Evolutionary conservation across 1,284 basidiomycete species (phyloP).

Genomic region (Fomitiporia mediterranea): DNA sequence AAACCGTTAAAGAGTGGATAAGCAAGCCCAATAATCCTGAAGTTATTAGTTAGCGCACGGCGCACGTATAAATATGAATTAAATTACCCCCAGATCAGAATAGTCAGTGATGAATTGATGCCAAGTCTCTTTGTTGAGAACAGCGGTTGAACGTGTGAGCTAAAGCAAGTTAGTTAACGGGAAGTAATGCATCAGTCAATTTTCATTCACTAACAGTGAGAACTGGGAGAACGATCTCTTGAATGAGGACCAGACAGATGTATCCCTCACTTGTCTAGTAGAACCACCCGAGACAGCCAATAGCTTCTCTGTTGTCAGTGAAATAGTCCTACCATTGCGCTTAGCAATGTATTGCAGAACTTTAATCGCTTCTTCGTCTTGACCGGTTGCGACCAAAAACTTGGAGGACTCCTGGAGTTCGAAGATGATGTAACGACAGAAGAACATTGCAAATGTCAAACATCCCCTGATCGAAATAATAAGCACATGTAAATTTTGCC

Average conservation of each 20-base stretch:
- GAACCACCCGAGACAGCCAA: conserved; percentile 28
- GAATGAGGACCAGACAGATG: conserved; percentile 31
- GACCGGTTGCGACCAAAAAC: conserved; percentile 50
- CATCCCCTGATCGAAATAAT: conserved; percentile 32
- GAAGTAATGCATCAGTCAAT: background rate
- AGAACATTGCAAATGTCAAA: conserved; percentile 43
- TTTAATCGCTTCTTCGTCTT: conserved; percentile 51
- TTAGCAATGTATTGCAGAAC: conserved; percentile 48
- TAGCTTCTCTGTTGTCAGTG: conserved; percentile 43
- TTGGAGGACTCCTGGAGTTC: conserved; percentile 58
- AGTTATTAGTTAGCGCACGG: background rate
- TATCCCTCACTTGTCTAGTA: conserved; percentile 21
- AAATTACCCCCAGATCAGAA: conserved; percentile 46
- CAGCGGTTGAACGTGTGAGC: conserved; percentile 46
- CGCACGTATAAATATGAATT: background rate
- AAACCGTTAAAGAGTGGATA: conserved; percentile 56
- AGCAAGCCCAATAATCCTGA: conserved; percentile 50
- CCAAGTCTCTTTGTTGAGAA: conserved; percentile 48
- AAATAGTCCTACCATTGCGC: conserved; percentile 45
- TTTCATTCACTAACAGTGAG: conserved; percentile 31
- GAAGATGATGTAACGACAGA: conserved; percentile 42
- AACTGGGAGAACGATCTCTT: conserved; percentile 37
- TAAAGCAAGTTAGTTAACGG: conserved; percentile 17
- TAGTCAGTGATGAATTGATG: conserved; percentile 47
- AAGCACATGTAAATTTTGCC: conserved; percentile 3